Evolutionary conservation across 768 basidiomycete genomes (phyloP), one percentile per base, ranked within the genome.

Genomic region (Rhizopogon roseolus): DNA sequence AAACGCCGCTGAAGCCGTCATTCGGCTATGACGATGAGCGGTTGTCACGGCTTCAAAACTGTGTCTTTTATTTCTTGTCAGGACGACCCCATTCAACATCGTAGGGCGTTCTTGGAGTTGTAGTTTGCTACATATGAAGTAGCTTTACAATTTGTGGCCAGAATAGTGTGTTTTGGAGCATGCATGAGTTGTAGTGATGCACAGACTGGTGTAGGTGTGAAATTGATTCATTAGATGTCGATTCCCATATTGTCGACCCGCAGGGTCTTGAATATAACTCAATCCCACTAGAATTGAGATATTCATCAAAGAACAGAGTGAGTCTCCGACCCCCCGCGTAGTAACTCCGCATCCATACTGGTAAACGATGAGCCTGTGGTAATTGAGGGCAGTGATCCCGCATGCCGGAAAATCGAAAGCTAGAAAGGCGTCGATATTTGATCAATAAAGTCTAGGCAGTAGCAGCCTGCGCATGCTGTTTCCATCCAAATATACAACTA

Each of bases 341-440:
- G 49, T 57, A 11, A 54, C 64, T 5, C 70, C 73, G 54, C 76
- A 76, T 34, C 65, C 54, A 28, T 64, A 62, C 57, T 75, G 74
- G 56, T 77, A 78, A 37, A 69, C 66, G 43, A 73, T 71, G 41
- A 79, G 65, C 25, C 72, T 72, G 62, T 71, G 68, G 51, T 74
- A 72, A 27, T 67, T 69, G 14, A 69, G 72, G 9, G 70, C 76
- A 5, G 73, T 66, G 49, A 79, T 69, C 64, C 50, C 71, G 70
- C 13, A 78, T 66, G 55, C 77, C 76, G 19, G 68, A 54, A 7
- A 60, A 62, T 51, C 70, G 69, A n/a, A 10, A 2, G 17, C 22
- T 39, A 4, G 48, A 3, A 32, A 8, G 55, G 44, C n/a, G 48
- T 29, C 38, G 52, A 50, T 48, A 65, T 39, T 16, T 64, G 54